Base-by-base conservation (phyloP, 2,329 filamentous ascomycete species). In the Colletotrichum sp. region DNA sequence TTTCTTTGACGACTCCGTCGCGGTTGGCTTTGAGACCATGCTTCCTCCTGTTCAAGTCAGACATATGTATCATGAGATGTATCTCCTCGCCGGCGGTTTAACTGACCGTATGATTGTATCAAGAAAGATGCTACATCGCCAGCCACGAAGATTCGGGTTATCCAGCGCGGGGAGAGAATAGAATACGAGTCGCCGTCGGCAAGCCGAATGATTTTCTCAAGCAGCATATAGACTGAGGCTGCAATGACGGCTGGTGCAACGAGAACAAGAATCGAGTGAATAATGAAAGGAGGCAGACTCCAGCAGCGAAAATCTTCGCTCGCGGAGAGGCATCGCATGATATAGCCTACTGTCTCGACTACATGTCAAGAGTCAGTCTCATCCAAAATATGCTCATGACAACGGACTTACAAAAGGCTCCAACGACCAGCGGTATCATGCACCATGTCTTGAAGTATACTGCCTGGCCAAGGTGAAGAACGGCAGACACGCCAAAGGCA, bases 361-460 rank as follows among this genome's bases (percentile, higher is more conserved):
- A 24, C 0, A 2, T 62, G 28, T 1, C 15, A 0, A 28, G 0
- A n/a, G 6, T 63, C 10, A 63, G 60, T 49, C 3, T 0, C 7
- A 8, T 16, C 0, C 1, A 18, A 28, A 16, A 8, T 2, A 32
- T 6, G 2, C 3, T 60, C 26, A 60, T 34, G 5, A 44, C 1
- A 15, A 13, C 18, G 0, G 6, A 65, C 34, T 39, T 44, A 65
- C 62, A 44, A 16, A 26, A 36, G 12, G 62, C 62, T 24, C 62
- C 62, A 2, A 65, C 15, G n/a, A 65, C 62, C 15, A 65, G 21
- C n/a, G 62, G 62, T 18, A 65, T 49, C 62, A 65, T 65, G 21
- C n/a, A 65, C 32, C 34, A 30, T 26, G 62, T 44, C 62, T 65
- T 65, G 60, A 34, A 63, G 34, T 36, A 36, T 7, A 63, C 60